phyloP scores from a whole-genome alignment of 2,329 filamentous ascomycete genomes.

The Calonectria hongkongensis region DNA sequence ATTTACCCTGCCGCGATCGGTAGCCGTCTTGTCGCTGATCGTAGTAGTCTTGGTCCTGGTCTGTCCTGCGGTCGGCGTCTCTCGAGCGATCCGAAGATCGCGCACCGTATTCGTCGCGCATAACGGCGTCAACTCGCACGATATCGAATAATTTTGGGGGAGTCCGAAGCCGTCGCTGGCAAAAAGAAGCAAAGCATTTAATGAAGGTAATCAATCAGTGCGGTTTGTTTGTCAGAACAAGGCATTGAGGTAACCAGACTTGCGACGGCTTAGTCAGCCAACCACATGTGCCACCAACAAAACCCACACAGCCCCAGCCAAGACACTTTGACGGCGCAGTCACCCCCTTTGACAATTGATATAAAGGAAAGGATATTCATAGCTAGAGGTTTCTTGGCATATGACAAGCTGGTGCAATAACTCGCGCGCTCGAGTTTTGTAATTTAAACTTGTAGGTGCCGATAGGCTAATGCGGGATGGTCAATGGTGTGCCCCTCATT shows the following conservation, averaged over 20 bases:
- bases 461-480: not conserved
- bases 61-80: constrained; percentile 53
- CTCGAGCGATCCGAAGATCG: constrained; percentile 57
- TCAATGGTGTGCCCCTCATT: no score
- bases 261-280: constrained; percentile 32
- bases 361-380: not conserved
- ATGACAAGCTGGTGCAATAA: not conserved
- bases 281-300: constrained; percentile 1
- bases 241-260: constrained; percentile 11
- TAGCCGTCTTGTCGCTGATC: constrained; percentile 62
- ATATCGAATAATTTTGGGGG: constrained; percentile 11
- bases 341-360: not conserved
- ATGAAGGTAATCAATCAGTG: not conserved
- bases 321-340: constrained; percentile 15
- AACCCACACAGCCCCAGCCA: constrained; percentile 3
- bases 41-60: constrained; percentile 48
- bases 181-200: constrained; percentile 7
- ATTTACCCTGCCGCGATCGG: constrained; percentile 72
- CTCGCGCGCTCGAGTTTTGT: no score
- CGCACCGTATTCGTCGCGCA: constrained; percentile 66
- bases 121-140: constrained; percentile 56
- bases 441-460: no score
- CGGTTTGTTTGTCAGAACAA: constrained; percentile 25
- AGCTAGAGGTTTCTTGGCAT: not conserved
- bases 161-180: not conserved